phyloP scores from a whole-genome alignment of 805 yeast genomes.

The Lachancea thermotolerans region DNA sequence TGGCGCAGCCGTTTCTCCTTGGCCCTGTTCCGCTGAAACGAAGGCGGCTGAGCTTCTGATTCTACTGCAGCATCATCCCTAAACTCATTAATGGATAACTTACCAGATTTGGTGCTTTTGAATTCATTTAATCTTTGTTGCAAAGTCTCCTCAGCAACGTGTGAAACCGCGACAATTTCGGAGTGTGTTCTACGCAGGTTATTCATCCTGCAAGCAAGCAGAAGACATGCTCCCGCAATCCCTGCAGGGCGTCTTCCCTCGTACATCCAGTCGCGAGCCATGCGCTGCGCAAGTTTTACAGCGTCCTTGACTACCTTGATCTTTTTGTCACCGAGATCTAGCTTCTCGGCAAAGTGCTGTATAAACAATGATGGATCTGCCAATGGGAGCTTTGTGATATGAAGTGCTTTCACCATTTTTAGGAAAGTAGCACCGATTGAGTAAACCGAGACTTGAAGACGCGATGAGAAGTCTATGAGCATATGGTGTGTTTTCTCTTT shows the following conservation, averaged over 20 bases:
- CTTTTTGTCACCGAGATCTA: conserved; percentile 70
- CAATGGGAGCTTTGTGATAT: conserved; percentile 69
- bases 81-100: conserved; percentile 65
- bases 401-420: conserved; percentile 81
- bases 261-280: conserved; percentile 93
- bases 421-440: conserved; percentile 94
- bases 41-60: conserved; percentile 54
- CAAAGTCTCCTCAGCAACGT: conserved; percentile 88
- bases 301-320: conserved; percentile 84
- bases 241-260: conserved; percentile 99
- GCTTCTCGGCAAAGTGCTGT: conserved; percentile 84
- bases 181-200: conserved; percentile 85
- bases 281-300: conserved; percentile 73
- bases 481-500: conserved; percentile 86
- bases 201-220: conserved; percentile 95
- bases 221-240: conserved; percentile 91
- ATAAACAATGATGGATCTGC: conserved; percentile 94
- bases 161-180: conserved; percentile 92
- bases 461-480: conserved; percentile 90
- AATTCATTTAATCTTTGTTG: conserved; percentile 89
- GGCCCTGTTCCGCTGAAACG: conserved; percentile 57
- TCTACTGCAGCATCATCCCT: conserved; percentile 40
- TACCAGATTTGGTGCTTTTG: conserved; percentile 66
- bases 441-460: conserved; percentile 84
- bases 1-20: conserved; percentile 39